Evolutionary conservation across 176 grass and related monocot genomes (phyloP).

Genomic region (Avena sativa): DNA sequence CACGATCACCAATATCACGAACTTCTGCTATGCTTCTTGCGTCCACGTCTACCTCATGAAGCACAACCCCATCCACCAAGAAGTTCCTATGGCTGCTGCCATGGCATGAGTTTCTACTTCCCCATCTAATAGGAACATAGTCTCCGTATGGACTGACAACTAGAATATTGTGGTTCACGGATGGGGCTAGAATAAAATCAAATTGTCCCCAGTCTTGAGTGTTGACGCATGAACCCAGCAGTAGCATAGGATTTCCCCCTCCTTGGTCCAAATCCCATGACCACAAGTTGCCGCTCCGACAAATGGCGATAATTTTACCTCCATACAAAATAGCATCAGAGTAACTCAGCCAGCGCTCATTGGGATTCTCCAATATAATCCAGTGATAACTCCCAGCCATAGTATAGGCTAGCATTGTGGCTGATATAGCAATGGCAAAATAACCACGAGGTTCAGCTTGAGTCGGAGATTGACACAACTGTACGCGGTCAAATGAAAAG

Average conservation of each 20-base stretch:
- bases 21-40: background rate
- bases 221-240: background rate
- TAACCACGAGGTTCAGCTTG: background rate
- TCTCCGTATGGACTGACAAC: background rate
- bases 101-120: background rate
- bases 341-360: background rate
- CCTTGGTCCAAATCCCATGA: background rate
- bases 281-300: background rate
- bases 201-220: no score
- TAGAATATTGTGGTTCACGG: background rate
- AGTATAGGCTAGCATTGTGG: background rate
- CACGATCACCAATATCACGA: background rate
- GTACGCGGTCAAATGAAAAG: background rate
- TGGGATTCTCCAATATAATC: background rate
- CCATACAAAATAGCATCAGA: background rate
- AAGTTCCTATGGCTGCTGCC: background rate
- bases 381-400: background rate
- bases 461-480: background rate
- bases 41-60: background rate
- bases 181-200: background rate
- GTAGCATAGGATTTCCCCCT: background rate
- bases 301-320: background rate
- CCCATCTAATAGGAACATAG: background rate
- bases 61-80: background rate
- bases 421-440: conserved; percentile 11